Percentiles rank a stretch among this genome's conserved stretches.
phyloP scores from a whole-genome alignment of 345 rosid genomes.

The Populus ilicifolia region DNA sequence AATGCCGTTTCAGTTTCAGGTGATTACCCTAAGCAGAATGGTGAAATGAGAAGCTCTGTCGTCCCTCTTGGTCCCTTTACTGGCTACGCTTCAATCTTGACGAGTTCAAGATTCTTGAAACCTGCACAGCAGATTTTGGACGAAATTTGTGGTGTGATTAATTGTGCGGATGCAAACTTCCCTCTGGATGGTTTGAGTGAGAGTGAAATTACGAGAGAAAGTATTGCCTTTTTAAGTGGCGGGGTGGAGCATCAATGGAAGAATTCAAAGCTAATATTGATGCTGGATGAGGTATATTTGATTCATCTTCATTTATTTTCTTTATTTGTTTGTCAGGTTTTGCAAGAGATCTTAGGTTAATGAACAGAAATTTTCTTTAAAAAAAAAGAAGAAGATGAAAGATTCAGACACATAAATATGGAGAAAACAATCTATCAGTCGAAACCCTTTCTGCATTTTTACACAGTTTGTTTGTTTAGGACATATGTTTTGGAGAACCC shows the following conservation, averaged over 20 bases:
- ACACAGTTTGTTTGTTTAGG: background rate
- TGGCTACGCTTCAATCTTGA: slow-evolving; percentile 30
- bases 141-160: slow-evolving; percentile 25
- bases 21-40: slow-evolving; percentile 15
- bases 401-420: background rate
- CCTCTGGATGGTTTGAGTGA: slow-evolving; percentile 17
- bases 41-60: slow-evolving; percentile 25
- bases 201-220: slow-evolving; percentile 16
- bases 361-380: background rate
- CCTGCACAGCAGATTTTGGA: slow-evolving; percentile 37
- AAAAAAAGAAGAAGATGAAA: background rate
- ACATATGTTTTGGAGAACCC: background rate
- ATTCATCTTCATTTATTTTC: background rate
- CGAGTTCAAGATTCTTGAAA: slow-evolving; percentile 31
- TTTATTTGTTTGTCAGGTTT: slow-evolving; percentile 6
- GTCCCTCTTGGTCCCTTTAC: slow-evolving; percentile 40
- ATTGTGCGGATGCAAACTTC: slow-evolving; percentile 3
- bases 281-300: slow-evolving; percentile 42
- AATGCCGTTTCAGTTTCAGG: background rate
- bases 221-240: slow-evolving; percentile 15
- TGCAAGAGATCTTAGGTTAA: background rate
- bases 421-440: background rate
- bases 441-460: background rate
- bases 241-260: slow-evolving; percentile 26
- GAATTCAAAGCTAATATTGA: slow-evolving; percentile 30